These are phyloP conservation scores for Solanum tacnaense DNA, from an alignment of 257 asterid species.

Conservation along the genomic window DNA sequence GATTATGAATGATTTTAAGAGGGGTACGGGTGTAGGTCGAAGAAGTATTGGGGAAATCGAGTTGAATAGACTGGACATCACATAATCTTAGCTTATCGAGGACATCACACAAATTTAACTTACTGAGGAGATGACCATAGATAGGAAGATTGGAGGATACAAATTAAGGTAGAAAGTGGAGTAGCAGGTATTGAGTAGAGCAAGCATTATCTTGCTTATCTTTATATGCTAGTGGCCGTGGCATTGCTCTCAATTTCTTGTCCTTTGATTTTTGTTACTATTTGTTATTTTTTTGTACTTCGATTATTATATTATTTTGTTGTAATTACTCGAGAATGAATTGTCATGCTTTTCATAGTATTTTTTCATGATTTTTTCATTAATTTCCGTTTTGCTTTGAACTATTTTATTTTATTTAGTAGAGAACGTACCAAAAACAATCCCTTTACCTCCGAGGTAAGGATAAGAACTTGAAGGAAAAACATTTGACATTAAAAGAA, in stretches of 20 bases:
- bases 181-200: background rate
- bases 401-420: background rate
- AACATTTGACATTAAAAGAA: background rate
- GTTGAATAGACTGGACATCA: background rate
- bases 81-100: background rate
- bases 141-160: background rate
- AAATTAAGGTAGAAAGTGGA: background rate
- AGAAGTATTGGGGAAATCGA: background rate
- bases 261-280: background rate
- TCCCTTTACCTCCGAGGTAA: background rate
- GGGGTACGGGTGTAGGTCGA: background rate
- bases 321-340: background rate
- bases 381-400: background rate
- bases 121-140: background rate
- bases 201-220: background rate
- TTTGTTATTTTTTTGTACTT: background rate
- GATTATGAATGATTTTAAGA: background rate
- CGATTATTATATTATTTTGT: background rate
- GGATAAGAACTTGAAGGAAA: background rate
- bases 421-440: rapidly evolving
- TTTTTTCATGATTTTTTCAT: background rate
- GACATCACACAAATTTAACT: background rate
- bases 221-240: background rate
- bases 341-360: background rate
- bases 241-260: background rate